These are phyloP conservation scores for Penicillium griseofulvum DNA, from an alignment of 2,329 filamentous ascomycete species.

Conservation along the genomic window DNA sequence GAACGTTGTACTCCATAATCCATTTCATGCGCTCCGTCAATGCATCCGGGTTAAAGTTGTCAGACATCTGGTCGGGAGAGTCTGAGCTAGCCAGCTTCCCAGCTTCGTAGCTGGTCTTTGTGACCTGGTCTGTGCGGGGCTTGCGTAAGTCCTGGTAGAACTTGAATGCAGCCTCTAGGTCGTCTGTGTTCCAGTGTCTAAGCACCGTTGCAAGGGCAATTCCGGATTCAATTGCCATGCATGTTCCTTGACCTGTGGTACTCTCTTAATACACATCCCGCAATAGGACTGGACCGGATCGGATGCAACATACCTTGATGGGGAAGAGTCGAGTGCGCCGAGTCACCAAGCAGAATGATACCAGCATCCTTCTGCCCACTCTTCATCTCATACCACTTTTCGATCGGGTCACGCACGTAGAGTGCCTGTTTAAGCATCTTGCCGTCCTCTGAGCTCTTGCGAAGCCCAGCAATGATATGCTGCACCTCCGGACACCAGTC, in stretches of 20 bases:
- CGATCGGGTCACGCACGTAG: conserved; percentile 33
- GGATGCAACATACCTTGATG: conserved; percentile 28
- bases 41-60: conserved; percentile 27
- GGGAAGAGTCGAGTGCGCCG: conserved; percentile 36
- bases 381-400: conserved; percentile 33
- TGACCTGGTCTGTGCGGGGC: conserved; percentile 37
- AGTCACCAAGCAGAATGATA: conserved; percentile 34
- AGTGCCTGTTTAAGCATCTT: conserved; percentile 36
- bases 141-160: conserved; percentile 39
- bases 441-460: conserved; percentile 30
- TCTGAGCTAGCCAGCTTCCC: conserved; percentile 38
- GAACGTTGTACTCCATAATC: conserved; percentile 38
- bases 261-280: not conserved
- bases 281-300: not conserved
- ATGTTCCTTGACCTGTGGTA: conserved; percentile 32
- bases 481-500: conserved; percentile 36
- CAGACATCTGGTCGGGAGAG: conserved; percentile 28
- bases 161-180: conserved; percentile 30
- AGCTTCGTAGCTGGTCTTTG: conserved; percentile 36
- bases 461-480: conserved; percentile 32
- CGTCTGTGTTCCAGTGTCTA: conserved; percentile 28
- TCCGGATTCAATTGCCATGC: conserved; percentile 37
- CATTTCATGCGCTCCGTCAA: conserved; percentile 36
- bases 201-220: conserved; percentile 33
- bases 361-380: conserved; percentile 23